phyloP scores from a whole-genome alignment of 176 grass and related monocot genomes.

The Aechmea fasciata region DNA sequence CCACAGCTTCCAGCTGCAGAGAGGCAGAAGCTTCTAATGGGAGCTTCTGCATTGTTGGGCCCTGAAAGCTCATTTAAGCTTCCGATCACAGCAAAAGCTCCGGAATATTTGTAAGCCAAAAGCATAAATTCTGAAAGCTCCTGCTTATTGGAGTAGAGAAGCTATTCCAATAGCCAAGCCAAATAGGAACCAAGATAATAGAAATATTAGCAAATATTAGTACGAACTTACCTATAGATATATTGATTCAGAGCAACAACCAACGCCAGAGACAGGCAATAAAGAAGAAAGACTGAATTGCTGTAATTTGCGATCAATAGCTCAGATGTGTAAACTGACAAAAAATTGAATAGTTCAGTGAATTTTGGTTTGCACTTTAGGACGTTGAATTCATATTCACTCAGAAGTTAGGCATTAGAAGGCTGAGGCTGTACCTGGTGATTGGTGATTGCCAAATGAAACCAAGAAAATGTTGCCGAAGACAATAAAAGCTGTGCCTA shows the following conservation, averaged over 20 bases:
- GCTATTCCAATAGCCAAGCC: too few species aligned
- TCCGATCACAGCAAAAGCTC: too few species aligned
- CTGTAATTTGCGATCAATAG: slow-evolving; percentile 80
- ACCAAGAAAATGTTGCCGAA: slow-evolving; percentile 92
- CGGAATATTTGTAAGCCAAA: too few species aligned
- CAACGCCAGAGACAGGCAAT: slow-evolving; percentile 76
- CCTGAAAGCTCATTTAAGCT: too few species aligned
- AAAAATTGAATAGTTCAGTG: slow-evolving; percentile 22
- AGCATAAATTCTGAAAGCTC: too few species aligned
- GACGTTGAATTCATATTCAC: background rate
- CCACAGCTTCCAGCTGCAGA: background rate
- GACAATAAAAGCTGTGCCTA: slow-evolving; percentile 91
- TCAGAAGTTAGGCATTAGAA: background rate
- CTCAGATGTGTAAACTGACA: slow-evolving; percentile 88
- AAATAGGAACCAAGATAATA: too few species aligned
- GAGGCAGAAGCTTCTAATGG: too few species aligned
- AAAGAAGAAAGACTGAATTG: slow-evolving; percentile 92
- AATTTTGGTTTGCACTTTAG: background rate
- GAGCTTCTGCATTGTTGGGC: too few species aligned
- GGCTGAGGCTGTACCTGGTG: slow-evolving; percentile 54
- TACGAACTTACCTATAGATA: slow-evolving; percentile 69
- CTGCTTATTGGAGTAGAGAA: too few species aligned
- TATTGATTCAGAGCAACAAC: slow-evolving; percentile 80
- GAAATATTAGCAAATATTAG: background rate
- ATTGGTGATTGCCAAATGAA: slow-evolving; percentile 96